Evolutionary conservation across 257 asterid genomes (phyloP), one percentile per base, ranked within the genome.

Genomic region (Perilla frutescens): DNA sequence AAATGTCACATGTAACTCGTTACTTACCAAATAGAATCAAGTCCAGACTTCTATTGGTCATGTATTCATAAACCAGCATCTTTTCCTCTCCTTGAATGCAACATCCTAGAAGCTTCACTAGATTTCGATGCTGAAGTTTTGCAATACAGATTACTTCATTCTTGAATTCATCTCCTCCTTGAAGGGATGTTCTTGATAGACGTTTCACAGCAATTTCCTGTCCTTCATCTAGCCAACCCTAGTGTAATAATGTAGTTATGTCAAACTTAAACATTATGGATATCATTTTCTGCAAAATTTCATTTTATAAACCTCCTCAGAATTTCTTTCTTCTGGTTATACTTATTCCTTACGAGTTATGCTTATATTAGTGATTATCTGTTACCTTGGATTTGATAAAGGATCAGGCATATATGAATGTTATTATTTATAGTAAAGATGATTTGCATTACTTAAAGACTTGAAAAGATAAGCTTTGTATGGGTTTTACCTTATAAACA

Each of bases 91-190:
- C 78, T 31, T 79, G 68, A 54, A 76, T 76, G 79, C 93, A 84
- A 32, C 85, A 88, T 15, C 93, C 93, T 0, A 84, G 73, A 66
- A 88, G 81, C 84, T 64, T 85, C 62, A 87, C 93, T 7, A 87
- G 87, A 78, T 87, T 87, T 7, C 89, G 76, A 10, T 87, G 93
- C 74, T 87, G 93, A 50, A 87, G 89, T 72, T 83, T 82, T 3
- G 87, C 77, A n/a, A 79, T 83, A 34, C 74, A 84, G 31, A 64
- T 34, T 0, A 84, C 86, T 70, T 87, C 90, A 43, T 84, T 88
- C 82, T 74, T 85, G 61, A 85, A 84, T 79, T 88, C 90, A 36
- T 74, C 70, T 10, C 77, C 56, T 68, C 95, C 95, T 76, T 88
- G 95, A 53, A 1, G 40, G 1, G 91, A 86, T 26, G 79, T 63